Evolutionary conservation across 2,329 filamentous ascomycete species (phyloP).

Genomic region (Talaromyces funiculosus): DNA sequence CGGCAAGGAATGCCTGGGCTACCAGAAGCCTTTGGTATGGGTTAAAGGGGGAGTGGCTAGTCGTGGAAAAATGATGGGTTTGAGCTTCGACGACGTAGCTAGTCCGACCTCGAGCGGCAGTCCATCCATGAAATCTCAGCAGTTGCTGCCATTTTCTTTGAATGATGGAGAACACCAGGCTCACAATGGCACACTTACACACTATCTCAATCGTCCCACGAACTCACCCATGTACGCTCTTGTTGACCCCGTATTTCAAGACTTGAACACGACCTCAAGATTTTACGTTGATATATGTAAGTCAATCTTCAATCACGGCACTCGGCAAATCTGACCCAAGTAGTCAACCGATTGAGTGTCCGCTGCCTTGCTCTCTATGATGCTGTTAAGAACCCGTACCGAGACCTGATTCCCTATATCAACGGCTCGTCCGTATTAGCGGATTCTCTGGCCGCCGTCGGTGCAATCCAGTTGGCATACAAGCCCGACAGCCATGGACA

Average conservation of each 20-base stretch:
- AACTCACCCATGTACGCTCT: conserved; percentile 34
- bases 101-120: background rate
- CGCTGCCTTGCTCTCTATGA: conserved; percentile 46
- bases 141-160: conserved; percentile 4
- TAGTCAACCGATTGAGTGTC: conserved; percentile 37
- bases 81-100: conserved; percentile 40
- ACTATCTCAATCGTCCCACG: conserved; percentile 11
- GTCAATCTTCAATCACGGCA: conserved; percentile 9
- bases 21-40: conserved; percentile 40
- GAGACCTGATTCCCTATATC: conserved; percentile 44
- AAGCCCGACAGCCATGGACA: conserved; percentile 25
- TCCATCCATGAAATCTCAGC: background rate
- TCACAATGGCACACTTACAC: conserved; percentile 14
- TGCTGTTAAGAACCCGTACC: conserved; percentile 43
- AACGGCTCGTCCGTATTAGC: conserved; percentile 41
- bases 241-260: conserved; percentile 45
- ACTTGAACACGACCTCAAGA: conserved; percentile 39
- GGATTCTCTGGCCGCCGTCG: conserved; percentile 44
- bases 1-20: conserved; percentile 40
- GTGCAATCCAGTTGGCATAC: conserved; percentile 45
- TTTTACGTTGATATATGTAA: conserved; percentile 45
- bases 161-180: background rate
- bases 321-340: background rate
- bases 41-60: conserved; percentile 40
- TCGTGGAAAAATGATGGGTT: conserved; percentile 49